Conservation (phyloP, 2,329 filamentous ascomycete species). For the Calonectria multiphialidica region DNA sequence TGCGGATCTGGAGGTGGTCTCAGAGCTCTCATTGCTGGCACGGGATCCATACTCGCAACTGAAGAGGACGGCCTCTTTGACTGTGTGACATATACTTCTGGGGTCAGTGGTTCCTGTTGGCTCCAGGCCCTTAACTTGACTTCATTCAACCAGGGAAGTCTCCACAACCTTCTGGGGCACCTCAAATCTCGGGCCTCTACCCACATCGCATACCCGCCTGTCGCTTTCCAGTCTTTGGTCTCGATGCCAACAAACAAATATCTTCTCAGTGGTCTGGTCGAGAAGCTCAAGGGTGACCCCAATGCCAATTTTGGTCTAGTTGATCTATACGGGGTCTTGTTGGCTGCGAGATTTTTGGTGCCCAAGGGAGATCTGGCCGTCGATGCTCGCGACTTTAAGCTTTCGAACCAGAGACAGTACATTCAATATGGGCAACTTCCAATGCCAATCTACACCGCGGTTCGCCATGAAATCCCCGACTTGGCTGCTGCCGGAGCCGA, state of each 20-base stretch:
- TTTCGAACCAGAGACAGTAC: slow-evolving; percentile 86
- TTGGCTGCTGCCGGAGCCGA: slow-evolving; percentile 53
- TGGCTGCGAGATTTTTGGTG: slow-evolving; percentile 87
- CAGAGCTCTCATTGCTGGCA: slow-evolving; percentile 88
- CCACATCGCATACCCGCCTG: slow-evolving; percentile 93
- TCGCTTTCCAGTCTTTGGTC: slow-evolving; percentile 84
- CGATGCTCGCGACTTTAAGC: slow-evolving; percentile 83
- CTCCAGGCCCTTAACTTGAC: slow-evolving; percentile 85
- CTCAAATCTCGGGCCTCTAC: slow-evolving; percentile 86
- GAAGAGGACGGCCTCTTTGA: slow-evolving; percentile 92
- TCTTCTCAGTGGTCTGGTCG: slow-evolving; percentile 87
- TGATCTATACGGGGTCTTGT: slow-evolving; percentile 89
- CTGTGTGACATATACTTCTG: slow-evolving; percentile 93
- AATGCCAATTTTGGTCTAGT: slow-evolving; percentile 87
- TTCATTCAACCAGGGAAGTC: slow-evolving; percentile 76
- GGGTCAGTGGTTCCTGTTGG: slow-evolving; percentile 97
- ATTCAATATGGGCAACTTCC: slow-evolving; percentile 84
- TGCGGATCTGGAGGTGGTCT: slow-evolving; percentile 94
- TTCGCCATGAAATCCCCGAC: slow-evolving; percentile 92
- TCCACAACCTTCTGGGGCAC: slow-evolving; percentile 82
- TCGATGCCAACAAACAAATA: slow-evolving; percentile 94
- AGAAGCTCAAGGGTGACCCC: slow-evolving; percentile 84
- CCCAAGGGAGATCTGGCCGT: slow-evolving; percentile 82
- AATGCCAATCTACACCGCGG: slow-evolving; percentile 94
- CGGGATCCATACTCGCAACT: slow-evolving; percentile 86